phyloP scores from a whole-genome alignment of 208 protist genomes.

The Leishmania aethiopica region DNA sequence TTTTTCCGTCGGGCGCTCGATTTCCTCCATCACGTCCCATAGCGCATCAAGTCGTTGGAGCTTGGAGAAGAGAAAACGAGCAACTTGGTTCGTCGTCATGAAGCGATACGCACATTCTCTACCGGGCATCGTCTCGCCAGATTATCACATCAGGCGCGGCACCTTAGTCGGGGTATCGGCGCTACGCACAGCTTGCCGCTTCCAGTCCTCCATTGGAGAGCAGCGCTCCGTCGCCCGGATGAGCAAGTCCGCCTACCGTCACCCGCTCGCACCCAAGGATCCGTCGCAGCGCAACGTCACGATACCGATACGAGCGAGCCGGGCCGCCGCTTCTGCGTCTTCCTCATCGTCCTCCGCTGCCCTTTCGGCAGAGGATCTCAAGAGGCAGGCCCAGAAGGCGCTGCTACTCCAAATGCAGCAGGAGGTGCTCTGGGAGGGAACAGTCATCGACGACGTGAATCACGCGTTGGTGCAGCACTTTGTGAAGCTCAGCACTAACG shows the following conservation, averaged over 20 bases:
- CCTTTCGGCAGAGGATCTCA: slow-evolving; percentile 59
- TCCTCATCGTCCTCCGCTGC: slow-evolving; percentile 1
- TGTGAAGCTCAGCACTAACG: slow-evolving; percentile 64
- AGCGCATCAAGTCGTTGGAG: background rate
- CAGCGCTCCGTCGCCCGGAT: slow-evolving; percentile 47
- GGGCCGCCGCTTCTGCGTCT: slow-evolving; percentile 15
- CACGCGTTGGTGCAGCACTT: slow-evolving; percentile 85
- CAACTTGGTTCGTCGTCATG: background rate
- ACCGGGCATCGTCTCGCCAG: background rate
- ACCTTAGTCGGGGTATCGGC: background rate
- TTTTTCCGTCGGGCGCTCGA: background rate
- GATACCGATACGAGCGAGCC: slow-evolving; percentile 44
- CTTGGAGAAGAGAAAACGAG: too few relatives aligned
- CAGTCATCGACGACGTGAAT: slow-evolving; percentile 70
- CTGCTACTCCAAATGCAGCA: slow-evolving; percentile 78
- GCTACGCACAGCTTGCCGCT: slow-evolving; percentile 15
- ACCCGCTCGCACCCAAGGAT: slow-evolving; percentile 76
- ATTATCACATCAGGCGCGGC: background rate
- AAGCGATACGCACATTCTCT: background rate
- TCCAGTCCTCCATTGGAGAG: slow-evolving; percentile 58
- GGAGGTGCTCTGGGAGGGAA: slow-evolving; percentile 88
- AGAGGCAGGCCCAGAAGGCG: slow-evolving; percentile 71
- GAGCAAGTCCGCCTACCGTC: slow-evolving; percentile 60
- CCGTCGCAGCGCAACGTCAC: slow-evolving; percentile 77
- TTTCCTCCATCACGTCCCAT: background rate